Conservation (phyloP, 768 basidiomycete species). For the Boletus edulis region DNA sequence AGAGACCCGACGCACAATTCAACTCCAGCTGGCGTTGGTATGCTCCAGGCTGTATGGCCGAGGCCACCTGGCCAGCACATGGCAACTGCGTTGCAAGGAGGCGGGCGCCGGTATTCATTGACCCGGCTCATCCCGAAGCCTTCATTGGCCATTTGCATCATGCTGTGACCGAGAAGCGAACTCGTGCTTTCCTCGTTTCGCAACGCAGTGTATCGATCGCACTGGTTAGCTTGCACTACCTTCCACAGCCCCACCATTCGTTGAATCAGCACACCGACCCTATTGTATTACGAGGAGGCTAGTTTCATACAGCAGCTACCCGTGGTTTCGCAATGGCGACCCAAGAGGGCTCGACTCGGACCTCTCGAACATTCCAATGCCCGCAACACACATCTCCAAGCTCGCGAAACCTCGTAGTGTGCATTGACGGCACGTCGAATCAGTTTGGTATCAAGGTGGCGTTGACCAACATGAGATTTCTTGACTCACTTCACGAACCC, state of each 20-base stretch:
- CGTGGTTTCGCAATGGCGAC: conserved; percentile 1
- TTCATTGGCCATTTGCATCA: conserved; percentile 8
- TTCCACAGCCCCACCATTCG: neutral
- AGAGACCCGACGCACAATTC: too few relatives aligned
- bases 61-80: neutral
- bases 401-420: conserved; percentile 28
- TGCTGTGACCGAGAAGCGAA: conserved; percentile 5
- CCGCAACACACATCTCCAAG: neutral
- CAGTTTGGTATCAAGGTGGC: conserved; percentile 34
- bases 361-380: conserved; percentile 6
- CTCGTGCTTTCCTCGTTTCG: conserved; percentile 10
- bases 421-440: conserved; percentile 42
- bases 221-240: neutral
- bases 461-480: neutral
- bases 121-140: neutral
- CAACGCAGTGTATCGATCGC: neutral
- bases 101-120: neutral
- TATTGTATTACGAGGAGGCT: neutral
- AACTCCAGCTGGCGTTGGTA: too few relatives aligned
- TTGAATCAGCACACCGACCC: neutral
- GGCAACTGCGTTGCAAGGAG: conserved; percentile 1
- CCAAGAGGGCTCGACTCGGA: neutral
- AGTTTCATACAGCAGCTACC: neutral
- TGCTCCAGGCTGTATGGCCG: too few relatives aligned
- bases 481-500: neutral